Evolutionary conservation across 2,329 filamentous ascomycete species (phyloP).

Genomic region (Helotiales sp.): DNA sequence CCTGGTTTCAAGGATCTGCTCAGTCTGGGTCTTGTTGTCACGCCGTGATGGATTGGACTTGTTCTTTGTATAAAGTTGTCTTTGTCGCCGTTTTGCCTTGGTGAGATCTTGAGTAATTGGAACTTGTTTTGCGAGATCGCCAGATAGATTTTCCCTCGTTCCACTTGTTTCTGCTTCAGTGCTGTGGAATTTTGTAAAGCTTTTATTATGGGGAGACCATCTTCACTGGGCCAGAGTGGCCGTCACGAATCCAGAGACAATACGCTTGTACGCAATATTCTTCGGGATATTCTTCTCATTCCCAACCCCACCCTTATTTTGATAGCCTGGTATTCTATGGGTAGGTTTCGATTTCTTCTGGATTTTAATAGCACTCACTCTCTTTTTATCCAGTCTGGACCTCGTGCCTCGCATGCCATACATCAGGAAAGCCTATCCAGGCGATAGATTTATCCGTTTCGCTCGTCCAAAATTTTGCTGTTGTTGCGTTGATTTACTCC

Average conservation of each 20-base stretch:
- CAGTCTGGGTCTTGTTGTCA: not conserved
- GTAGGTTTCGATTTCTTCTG: not conserved
- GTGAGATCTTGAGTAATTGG: not conserved
- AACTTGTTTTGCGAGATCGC: not conserved
- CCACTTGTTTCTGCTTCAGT: not conserved
- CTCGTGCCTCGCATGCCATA: constrained; percentile 2
- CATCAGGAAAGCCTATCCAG: not conserved
- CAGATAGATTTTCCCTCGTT: not conserved
- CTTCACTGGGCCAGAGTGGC: not conserved
- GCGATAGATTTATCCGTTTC: not conserved
- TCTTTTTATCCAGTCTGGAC: not conserved
- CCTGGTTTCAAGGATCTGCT: not conserved
- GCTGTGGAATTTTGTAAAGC: not conserved
- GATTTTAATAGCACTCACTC: not conserved
- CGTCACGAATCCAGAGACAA: not conserved
- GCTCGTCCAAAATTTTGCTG: not conserved
- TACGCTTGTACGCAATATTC: not conserved
- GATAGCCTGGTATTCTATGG: constrained; percentile 1
- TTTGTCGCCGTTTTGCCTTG: not conserved
- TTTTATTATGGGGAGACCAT: not conserved
- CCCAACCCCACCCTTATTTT: constrained; percentile 4
- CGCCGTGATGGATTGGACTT: not conserved
- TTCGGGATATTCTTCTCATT: not conserved
- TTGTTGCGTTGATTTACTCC: not conserved
- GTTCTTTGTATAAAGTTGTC: not conserved